Evolutionary conservation across 2,329 filamentous ascomycete species (phyloP), one percentile per base, ranked within the genome.

Genomic region (Nothomitra cinnamomea): DNA sequence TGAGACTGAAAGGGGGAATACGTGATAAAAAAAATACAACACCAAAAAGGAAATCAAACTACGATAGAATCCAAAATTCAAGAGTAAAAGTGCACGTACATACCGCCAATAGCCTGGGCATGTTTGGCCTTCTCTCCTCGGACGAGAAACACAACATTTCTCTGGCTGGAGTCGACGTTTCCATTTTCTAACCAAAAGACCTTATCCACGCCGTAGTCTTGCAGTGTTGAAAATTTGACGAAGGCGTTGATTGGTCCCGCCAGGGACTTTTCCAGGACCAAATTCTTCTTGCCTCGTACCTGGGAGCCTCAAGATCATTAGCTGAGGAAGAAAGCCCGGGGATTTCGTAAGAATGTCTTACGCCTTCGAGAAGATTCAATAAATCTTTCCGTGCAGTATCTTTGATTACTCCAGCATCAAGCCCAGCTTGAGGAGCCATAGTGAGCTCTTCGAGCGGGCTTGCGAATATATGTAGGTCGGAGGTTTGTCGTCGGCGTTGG

Each of bases 251-350:
- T 78, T 28, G 89, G 87, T 22, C 90, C 92, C 60, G 90, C 88
- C 61, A 98, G 76, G 61, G 82, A 83, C 68, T 85, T 86, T 67
- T 96, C 90, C 64, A 98, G 83, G 52, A 98, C 85, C 57, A 98
- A 75, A 64, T 95, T 96, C 76, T 98, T 98, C 79, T 96, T 98
- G 61, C 94, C 94, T 65, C 90, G 86, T 59, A 96, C 87, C 92
- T 98, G 55, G 52, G 57, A 56, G 55, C 32, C 32, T 13, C 32
- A 7, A 8, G 7, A 40, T 22, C 21, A 22, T 42, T 15, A 42
- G 45, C 19, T 10, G 28, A 49, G 1, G 45, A 41, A 21, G 24
- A 42, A 24, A 12, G 2, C 4, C 2, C 15, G 13, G 25, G 19
- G 15, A 15, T 10, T 47, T 21, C 4, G 3, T 25, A 10, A 25